Conservation (phyloP, 495 filamentous ascomycete species). For the Aspergillus campestris region DNA sequence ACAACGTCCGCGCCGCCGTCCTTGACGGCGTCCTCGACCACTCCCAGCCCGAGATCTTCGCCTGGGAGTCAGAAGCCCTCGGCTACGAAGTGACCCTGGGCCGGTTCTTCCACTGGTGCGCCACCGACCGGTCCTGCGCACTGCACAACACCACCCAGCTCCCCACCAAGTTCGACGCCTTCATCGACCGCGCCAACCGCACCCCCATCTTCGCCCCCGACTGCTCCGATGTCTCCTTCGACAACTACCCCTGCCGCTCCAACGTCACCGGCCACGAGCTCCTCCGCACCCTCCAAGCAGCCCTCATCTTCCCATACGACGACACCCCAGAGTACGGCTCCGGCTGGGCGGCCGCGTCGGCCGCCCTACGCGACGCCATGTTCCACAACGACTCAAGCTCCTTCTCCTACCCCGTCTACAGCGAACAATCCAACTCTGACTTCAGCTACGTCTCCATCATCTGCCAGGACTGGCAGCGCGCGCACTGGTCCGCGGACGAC, state of each 20-base stretch:
- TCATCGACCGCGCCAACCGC: constrained; percentile 14
- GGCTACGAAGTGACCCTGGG: constrained; percentile 20
- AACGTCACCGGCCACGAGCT: constrained; percentile 10
- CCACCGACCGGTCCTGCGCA: constrained; percentile 7
- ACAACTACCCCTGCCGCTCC: constrained; percentile 14
- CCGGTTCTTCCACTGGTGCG: constrained; percentile 31
- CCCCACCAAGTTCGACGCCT: constrained; percentile 12
- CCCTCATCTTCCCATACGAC: constrained; percentile 2
- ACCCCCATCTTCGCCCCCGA: constrained; percentile 24
- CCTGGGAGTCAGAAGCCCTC: not conserved
- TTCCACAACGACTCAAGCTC: constrained; percentile 18
- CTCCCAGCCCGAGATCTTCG: constrained; percentile 4
- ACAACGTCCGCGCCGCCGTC: constrained; percentile 28
- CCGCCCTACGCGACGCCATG: constrained; percentile 15
- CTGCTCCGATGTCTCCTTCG: constrained; percentile 21
- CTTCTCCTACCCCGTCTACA: constrained; percentile 16
- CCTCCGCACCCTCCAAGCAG: not conserved
- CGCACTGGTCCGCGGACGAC: constrained; percentile 11
- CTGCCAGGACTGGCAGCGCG: constrained; percentile 29
- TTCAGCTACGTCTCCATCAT: constrained; percentile 20
- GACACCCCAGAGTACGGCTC: constrained; percentile 1
- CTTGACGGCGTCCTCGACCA: constrained; percentile 40
- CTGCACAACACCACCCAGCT: constrained; percentile 19
- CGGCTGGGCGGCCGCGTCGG: constrained; percentile 14
- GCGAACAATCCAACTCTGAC: constrained; percentile 11